Evolutionary conservation across 2,329 filamentous ascomycete species (phyloP).

Genomic region (Aspergillus sojae): DNA sequence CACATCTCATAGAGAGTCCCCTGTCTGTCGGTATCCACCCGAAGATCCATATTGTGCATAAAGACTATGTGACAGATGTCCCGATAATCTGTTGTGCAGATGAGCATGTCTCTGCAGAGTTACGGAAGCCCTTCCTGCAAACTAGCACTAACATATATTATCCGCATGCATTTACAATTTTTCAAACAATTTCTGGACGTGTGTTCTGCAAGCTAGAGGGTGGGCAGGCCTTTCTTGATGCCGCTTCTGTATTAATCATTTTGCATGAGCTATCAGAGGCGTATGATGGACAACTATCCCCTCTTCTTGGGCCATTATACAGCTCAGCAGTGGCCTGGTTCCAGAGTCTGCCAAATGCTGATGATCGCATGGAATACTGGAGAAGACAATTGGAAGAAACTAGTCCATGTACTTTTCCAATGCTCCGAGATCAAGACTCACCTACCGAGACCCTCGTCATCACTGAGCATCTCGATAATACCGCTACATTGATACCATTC

Average conservation of each 20-base stretch:
- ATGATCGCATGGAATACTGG: background rate
- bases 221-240: slow-evolving; percentile 5
- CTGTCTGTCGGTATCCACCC: background rate
- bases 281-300: background rate
- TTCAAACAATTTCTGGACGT: background rate
- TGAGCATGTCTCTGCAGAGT: background rate
- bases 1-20: background rate
- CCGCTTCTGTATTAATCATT: background rate
- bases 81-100: background rate
- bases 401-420: background rate
- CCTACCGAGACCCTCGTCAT: background rate
- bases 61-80: background rate
- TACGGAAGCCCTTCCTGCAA: background rate
- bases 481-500: background rate
- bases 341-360: background rate
- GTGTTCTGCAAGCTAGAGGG: slow-evolving; percentile 7
- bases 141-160: no score
- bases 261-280: background rate
- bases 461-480: background rate
- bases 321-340: background rate
- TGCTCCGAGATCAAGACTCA: background rate
- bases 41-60: background rate
- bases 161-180: background rate
- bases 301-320: background rate
- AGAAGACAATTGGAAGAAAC: background rate